Percentiles rank a stretch among this genome's conserved stretches.
These are phyloP conservation scores for Coelastrella sp. DNA, from an alignment of 139 green algal species.

Conservation along the genomic window DNA sequence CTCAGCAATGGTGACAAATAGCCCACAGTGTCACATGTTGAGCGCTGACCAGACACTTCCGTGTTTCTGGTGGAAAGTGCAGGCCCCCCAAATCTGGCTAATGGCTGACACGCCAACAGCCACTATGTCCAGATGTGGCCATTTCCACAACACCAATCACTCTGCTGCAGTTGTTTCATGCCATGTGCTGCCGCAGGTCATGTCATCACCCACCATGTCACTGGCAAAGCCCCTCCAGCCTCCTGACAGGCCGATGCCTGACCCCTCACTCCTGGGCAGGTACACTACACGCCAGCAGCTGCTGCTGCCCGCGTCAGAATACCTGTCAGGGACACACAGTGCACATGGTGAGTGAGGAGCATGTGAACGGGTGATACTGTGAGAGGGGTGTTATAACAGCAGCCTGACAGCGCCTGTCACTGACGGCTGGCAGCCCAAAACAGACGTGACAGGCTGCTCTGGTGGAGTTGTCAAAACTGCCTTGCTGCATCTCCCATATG, in stretches of 20 bases:
- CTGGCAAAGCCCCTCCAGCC: constrained; percentile 38
- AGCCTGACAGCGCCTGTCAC: background rate
- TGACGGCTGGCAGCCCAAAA: no score
- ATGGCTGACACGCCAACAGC: no score
- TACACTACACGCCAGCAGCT: background rate
- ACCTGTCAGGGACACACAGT: background rate
- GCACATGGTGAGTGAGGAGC: background rate
- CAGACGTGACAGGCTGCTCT: background rate
- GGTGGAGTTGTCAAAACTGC: background rate
- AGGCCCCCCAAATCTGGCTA: no score
- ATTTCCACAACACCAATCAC: no score
- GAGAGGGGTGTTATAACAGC: background rate
- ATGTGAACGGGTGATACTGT: background rate
- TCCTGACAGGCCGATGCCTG: constrained; percentile 1
- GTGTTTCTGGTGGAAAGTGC: no score
- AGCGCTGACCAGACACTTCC: no score
- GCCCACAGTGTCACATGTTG: no score
- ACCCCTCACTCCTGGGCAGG: constrained; percentile 9
- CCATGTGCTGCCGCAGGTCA: no score
- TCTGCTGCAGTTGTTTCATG: no score
- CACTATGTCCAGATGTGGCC: no score
- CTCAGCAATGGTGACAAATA: background rate
- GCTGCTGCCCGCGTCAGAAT: background rate
- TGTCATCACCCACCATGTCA: constrained; percentile 6
- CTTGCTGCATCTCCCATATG: background rate